Conservation (phyloP, 129 eudicot genomes). For the Kitagawia praeruptora region DNA sequence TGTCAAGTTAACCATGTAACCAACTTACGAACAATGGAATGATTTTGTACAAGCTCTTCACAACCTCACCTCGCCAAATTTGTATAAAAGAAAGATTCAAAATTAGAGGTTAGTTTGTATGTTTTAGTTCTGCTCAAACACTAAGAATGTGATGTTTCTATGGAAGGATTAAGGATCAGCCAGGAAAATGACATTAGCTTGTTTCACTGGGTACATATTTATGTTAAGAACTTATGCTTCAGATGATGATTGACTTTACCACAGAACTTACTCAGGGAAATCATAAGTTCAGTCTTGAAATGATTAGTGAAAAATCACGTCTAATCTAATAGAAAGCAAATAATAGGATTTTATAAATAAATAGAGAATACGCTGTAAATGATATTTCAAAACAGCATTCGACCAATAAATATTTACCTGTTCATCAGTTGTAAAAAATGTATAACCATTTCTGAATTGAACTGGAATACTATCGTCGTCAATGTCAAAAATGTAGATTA, state of each 20-base stretch:
- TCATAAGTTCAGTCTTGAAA: background rate
- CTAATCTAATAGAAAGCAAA: background rate
- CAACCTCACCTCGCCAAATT: background rate
- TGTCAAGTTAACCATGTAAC: background rate
- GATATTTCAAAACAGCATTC: background rate
- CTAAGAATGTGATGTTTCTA: background rate
- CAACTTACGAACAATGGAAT: background rate
- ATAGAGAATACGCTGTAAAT: background rate
- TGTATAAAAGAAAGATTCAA: background rate
- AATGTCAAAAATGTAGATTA: constrained; percentile 39
- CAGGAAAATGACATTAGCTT: background rate
- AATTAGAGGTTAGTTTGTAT: background rate
- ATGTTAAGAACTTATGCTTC: background rate
- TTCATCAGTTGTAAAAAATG: constrained; percentile 79
- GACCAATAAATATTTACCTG: constrained; percentile 35
- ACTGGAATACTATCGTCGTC: constrained; percentile 73
- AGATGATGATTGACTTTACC: background rate
- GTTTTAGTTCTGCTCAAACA: background rate
- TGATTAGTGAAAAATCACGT: background rate
- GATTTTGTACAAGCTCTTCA: background rate
- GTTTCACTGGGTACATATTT: background rate
- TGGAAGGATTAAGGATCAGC: background rate
- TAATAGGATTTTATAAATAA: background rate
- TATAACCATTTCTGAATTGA: constrained; percentile 81
- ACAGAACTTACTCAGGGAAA: background rate